A percentile compares a stretch with the other conserved stretches of the same genome.
phyloP scores from a whole-genome alignment of 306 rosid genomes.

The Delonix regia region DNA sequence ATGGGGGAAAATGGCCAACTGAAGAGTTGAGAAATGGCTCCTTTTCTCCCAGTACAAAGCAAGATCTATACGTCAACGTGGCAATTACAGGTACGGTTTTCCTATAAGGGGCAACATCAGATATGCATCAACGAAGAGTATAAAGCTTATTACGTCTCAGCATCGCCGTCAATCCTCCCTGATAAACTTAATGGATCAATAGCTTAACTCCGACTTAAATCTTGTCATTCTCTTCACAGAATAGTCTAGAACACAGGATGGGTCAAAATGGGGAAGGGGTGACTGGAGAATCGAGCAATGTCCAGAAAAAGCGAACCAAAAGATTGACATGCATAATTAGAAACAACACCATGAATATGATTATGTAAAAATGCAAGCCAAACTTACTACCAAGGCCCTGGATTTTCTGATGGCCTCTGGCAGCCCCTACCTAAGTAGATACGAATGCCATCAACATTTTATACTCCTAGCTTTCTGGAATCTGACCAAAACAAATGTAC shows the following conservation, averaged over 20 bases:
- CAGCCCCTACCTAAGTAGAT: conserved; percentile 33
- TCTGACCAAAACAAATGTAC: conserved; percentile 47
- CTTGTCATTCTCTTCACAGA: not conserved
- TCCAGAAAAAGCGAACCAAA: not conserved
- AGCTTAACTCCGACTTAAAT: not conserved
- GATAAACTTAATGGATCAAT: not conserved
- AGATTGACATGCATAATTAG: conserved; percentile 11
- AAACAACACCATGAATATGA: conserved; percentile 18
- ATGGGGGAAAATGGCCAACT: no score
- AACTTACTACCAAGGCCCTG: conserved; percentile 19
- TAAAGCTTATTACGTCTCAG: not conserved
- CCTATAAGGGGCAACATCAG: no score
- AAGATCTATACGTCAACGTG: no score
- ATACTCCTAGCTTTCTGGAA: conserved; percentile 35
- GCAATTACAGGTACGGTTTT: no score
- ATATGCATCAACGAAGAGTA: not conserved
- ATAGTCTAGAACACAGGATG: not conserved
- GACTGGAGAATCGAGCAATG: not conserved
- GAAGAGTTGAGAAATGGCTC: no score
- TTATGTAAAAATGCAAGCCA: conserved; percentile 20
- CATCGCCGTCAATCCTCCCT: not conserved
- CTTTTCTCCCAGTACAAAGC: no score
- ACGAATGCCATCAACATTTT: conserved; percentile 35
- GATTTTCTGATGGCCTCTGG: conserved; percentile 34
- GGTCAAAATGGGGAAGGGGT: not conserved